phyloP scores from a whole-genome alignment of 257 asterid genomes.

The Nemophila menziesii region DNA sequence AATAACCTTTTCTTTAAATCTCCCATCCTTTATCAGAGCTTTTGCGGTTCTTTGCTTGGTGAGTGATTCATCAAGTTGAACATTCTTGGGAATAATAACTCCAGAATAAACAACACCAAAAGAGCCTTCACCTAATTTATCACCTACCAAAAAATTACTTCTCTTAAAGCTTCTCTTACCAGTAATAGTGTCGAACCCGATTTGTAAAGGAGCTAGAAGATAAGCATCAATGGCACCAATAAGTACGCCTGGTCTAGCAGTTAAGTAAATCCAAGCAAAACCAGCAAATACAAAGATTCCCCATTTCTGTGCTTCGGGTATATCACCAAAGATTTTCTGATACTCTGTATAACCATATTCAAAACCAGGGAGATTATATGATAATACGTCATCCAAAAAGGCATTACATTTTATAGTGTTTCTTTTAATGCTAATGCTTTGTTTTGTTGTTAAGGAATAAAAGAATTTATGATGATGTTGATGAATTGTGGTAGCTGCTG shows the following conservation, averaged over 20 bases:
- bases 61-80: slow-evolving; percentile 26
- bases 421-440: slow-evolving; percentile 14
- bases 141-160: slow-evolving; percentile 68
- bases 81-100: slow-evolving; percentile 65
- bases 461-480: slow-evolving; percentile 8
- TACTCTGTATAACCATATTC: slow-evolving; percentile 28
- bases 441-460: slow-evolving; percentile 19
- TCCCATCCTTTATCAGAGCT: slow-evolving; percentile 21
- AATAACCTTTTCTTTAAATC: slow-evolving; percentile 71
- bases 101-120: slow-evolving; percentile 91
- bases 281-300: slow-evolving; percentile 42
- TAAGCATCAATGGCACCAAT: slow-evolving; percentile 83
- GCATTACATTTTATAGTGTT: slow-evolving; percentile 33
- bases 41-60: slow-evolving; percentile 32
- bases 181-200: slow-evolving; percentile 50
- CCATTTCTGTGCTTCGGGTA: slow-evolving; percentile 54
- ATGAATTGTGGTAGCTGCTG: slow-evolving; percentile 15
- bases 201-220: slow-evolving; percentile 68
- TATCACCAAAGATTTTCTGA: slow-evolving; percentile 23
- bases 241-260: slow-evolving; percentile 90
- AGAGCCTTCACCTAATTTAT: slow-evolving; percentile 79
- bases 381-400: slow-evolving; percentile 34
- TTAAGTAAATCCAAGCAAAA: slow-evolving; percentile 64
- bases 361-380: slow-evolving; percentile 25
- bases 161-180: slow-evolving; percentile 71